Conservation (phyloP, 2,329 filamentous ascomycete genomes). For the Cercospora berteroae region DNA sequence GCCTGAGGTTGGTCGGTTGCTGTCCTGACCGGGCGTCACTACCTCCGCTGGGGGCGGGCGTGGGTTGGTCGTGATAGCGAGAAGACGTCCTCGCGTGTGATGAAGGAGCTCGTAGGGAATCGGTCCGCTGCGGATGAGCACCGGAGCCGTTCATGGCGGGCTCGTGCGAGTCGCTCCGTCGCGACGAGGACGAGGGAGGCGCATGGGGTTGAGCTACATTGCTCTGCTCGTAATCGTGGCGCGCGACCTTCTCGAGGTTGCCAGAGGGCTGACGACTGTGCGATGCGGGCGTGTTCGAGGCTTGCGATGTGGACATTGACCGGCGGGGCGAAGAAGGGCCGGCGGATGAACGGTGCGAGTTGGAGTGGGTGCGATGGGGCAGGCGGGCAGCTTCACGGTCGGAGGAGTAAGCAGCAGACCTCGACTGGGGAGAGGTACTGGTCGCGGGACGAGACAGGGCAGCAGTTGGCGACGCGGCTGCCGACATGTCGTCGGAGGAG, state of each 20-base stretch:
- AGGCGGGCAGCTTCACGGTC: slow-evolving; percentile 45
- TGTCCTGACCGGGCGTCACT: slow-evolving; percentile 7
- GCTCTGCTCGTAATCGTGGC: slow-evolving; percentile 71
- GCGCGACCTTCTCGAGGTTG: slow-evolving; percentile 55
- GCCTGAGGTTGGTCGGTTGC: slow-evolving; percentile 43
- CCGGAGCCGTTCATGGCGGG: slow-evolving; percentile 24
- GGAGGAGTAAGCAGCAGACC: slow-evolving; percentile 26
- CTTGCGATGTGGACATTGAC: slow-evolving; percentile 39
- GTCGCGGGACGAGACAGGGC: slow-evolving; percentile 51
- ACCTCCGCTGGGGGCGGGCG: slow-evolving; percentile 28
- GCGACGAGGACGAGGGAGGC: slow-evolving; percentile 48
- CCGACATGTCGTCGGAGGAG: slow-evolving; percentile 35
- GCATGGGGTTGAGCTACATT: slow-evolving; percentile 55
- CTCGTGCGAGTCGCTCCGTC: slow-evolving; percentile 60
- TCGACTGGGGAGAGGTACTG: slow-evolving; percentile 45
- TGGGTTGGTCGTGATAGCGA: slow-evolving; percentile 46
- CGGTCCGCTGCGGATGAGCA: slow-evolving; percentile 49
- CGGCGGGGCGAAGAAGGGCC: slow-evolving; percentile 37
- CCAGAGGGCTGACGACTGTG: slow-evolving; percentile 44
- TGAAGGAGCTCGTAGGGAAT: slow-evolving; percentile 49
- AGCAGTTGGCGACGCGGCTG: slow-evolving; percentile 46
- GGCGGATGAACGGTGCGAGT: slow-evolving; percentile 32
- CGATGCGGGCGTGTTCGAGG: slow-evolving; percentile 22
- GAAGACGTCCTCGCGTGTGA: slow-evolving; percentile 40
- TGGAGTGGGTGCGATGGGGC: slow-evolving; percentile 42